These are phyloP conservation scores for Colletotrichum costaricense DNA, from an alignment of 2,329 filamentous ascomycete species.

Conservation along the genomic window DNA sequence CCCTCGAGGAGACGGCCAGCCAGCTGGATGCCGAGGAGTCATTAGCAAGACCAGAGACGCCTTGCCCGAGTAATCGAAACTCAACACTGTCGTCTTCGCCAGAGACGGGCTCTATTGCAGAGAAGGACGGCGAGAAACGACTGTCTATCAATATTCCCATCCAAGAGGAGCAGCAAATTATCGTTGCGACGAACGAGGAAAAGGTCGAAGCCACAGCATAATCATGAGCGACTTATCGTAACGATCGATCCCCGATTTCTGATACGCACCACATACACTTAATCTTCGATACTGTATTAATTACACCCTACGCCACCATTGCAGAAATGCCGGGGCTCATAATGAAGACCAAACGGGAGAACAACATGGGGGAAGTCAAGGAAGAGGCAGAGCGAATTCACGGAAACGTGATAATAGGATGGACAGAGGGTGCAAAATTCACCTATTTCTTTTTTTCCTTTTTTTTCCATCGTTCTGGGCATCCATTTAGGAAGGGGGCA, in stretches of 20 bases:
- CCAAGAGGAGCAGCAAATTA: neutral
- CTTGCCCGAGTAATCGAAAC: constrained; percentile 3
- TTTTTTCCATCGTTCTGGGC: neutral
- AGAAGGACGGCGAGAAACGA: constrained; percentile 15
- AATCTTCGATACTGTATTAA: constrained; percentile 35
- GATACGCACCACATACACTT: constrained; percentile 3
- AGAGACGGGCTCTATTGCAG: neutral
- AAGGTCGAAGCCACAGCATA: neutral
- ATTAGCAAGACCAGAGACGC: constrained; percentile 20
- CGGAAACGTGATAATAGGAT: neutral
- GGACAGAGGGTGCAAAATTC: constrained; percentile 4
- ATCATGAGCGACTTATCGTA: neutral
- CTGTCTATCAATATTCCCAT: constrained; percentile 21
- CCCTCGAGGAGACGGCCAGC: neutral
- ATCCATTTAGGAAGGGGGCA: neutral
- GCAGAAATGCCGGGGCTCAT: constrained; percentile 9
- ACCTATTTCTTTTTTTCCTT: neutral
- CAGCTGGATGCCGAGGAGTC: neutral
- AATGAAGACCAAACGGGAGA: constrained; percentile 17
- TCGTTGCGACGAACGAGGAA: neutral
- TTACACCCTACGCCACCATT: constrained; percentile 1
- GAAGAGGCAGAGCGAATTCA: neutral
- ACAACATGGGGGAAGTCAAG: neutral
- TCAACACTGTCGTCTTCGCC: constrained; percentile 12
- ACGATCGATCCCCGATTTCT: neutral